phyloP scores from a whole-genome alignment of 495 filamentous ascomycete species.

The Podospora pseudopauciseta region DNA sequence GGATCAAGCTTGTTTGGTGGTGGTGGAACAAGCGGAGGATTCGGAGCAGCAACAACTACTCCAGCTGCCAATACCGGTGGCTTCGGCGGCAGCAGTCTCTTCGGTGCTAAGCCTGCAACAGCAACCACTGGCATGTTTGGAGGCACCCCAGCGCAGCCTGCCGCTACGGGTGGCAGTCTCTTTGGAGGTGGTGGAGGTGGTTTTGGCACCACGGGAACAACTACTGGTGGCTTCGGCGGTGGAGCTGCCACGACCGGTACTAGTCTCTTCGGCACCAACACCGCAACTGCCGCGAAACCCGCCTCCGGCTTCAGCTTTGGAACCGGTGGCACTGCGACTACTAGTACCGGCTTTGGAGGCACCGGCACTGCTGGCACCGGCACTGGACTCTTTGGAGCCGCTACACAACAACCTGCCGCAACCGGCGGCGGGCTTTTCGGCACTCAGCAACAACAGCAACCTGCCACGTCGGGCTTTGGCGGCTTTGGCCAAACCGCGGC shows the following conservation, averaged over 20 bases:
- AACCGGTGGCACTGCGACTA: slow-evolving; percentile 4
- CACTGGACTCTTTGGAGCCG: slow-evolving; percentile 50
- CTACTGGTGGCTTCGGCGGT: slow-evolving; percentile 33
- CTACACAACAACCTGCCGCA: slow-evolving; percentile 23
- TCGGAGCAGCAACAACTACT: neutral
- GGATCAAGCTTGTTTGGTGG: slow-evolving; percentile 18
- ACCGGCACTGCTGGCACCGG: slow-evolving; percentile 29
- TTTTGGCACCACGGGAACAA: slow-evolving; percentile 36
- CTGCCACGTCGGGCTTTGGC: slow-evolving; percentile 49
- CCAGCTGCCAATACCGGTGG: slow-evolving; percentile 18
- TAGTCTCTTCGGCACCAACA: slow-evolving; percentile 34
- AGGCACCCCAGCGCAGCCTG: slow-evolving; percentile 24
- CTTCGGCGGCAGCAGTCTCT: slow-evolving; percentile 50
- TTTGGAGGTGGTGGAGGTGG: slow-evolving; percentile 23
- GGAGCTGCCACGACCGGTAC: slow-evolving; percentile 39
- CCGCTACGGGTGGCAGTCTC: slow-evolving; percentile 20
- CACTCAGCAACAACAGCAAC: slow-evolving; percentile 23
- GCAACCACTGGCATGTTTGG: slow-evolving; percentile 35
- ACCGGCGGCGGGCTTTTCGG: slow-evolving; percentile 16
- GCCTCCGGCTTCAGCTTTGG: slow-evolving; percentile 30
- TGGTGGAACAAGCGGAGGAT: neutral
- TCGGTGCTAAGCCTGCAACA: slow-evolving; percentile 42
- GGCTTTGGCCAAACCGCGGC: slow-evolving; percentile 48
- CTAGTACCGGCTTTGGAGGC: slow-evolving; percentile 25
- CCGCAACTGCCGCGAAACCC: slow-evolving; percentile 31